Conservation (phyloP, 495 filamentous ascomycete species). For the Penicillium paradoxum region DNA sequence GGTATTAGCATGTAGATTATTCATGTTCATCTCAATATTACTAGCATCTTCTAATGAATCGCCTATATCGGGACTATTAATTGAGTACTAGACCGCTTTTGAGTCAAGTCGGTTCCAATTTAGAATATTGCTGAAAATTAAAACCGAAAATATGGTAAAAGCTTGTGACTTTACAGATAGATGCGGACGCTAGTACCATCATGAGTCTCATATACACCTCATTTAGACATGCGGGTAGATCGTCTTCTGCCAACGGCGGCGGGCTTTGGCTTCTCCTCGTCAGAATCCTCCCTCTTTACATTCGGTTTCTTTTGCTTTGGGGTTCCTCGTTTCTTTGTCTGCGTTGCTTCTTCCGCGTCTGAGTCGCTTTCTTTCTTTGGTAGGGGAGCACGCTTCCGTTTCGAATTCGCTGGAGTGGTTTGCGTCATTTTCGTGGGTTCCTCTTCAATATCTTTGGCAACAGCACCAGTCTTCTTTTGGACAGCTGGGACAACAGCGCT, state of each 20-base stretch:
- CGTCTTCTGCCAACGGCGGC: constrained; percentile 26
- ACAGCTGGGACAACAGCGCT: constrained; percentile 78
- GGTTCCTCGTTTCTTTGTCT: constrained; percentile 19
- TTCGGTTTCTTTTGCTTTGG: constrained; percentile 19
- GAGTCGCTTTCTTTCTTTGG: constrained; percentile 31
- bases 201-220: neutral
- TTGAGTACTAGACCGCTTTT: too few relatives aligned
- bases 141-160: too few relatives aligned
- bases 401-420: constrained; percentile 20
- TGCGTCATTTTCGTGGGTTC: constrained; percentile 16
- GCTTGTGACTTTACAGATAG: too few relatives aligned
- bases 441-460: constrained; percentile 32
- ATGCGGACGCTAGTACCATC: neutral
- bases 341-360: constrained; percentile 19
- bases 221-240: constrained; percentile 28
- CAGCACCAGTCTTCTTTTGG: constrained; percentile 73
- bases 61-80: too few relatives aligned
- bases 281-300: constrained; percentile 24
- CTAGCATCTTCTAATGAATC: too few relatives aligned
- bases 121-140: too few relatives aligned
- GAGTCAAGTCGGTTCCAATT: too few relatives aligned
- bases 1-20: too few relatives aligned
- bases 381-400: constrained; percentile 31
- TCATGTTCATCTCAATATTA: too few relatives aligned
- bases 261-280: constrained; percentile 17